Conservation (phyloP, 768 basidiomycete genomes). For the Russula dissimulans region DNA sequence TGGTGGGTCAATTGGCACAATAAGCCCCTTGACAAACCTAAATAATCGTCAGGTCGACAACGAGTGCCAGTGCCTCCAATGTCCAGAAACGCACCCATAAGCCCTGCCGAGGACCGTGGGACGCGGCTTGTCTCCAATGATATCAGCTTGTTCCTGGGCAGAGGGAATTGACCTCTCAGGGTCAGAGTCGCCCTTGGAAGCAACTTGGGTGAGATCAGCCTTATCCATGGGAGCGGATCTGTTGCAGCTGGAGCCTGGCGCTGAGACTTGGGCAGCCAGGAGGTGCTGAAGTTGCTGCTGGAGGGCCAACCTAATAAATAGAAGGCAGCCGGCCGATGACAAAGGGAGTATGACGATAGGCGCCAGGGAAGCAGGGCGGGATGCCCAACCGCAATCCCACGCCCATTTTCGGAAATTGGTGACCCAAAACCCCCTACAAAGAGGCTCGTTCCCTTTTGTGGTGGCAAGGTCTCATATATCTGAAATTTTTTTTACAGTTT, state of each 20-base stretch:
- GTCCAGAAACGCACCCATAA: not conserved
- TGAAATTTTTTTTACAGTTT: not conserved
- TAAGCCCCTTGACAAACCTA: conserved; percentile 15
- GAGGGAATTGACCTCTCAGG: not conserved
- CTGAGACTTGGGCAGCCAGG: not conserved
- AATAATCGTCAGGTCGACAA: not conserved
- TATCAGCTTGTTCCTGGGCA: not conserved
- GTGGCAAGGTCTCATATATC: not conserved
- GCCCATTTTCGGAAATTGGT: not conserved
- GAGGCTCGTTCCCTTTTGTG: too few species aligned
- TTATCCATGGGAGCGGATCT: not conserved
- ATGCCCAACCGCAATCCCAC: not conserved
- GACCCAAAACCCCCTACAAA: too few species aligned
- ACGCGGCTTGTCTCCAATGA: not conserved
- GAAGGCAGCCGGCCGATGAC: not conserved
- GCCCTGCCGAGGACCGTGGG: not conserved
- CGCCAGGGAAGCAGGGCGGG: not conserved
- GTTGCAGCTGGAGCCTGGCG: not conserved
- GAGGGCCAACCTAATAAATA: not conserved
- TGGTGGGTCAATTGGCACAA: conserved; percentile 24
- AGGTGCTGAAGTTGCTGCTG: not conserved
- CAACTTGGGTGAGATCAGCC: not conserved
- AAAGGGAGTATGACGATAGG: not conserved
- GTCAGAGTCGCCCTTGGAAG: conserved; percentile 1
- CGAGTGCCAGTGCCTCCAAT: not conserved